Base-by-base conservation (phyloP, 1,139 yeast species). In the Blastobotrys petasosporus region DNA sequence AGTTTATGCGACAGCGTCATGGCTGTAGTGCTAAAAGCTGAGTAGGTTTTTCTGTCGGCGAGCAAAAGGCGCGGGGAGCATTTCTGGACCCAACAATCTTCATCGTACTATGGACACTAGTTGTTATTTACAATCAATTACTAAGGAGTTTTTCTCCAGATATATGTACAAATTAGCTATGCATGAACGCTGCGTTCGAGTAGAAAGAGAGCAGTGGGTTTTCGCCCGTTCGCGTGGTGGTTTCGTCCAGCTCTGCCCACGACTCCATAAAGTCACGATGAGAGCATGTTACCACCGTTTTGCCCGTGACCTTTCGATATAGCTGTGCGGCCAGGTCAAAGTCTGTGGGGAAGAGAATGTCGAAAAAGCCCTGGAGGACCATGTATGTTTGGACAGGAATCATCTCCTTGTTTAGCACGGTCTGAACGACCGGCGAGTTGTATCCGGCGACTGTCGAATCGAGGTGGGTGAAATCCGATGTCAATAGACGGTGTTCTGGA, bases 141-240 rank as follows among this genome's bases (percentile, higher is more conserved):
- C n/a, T n/a, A n/a, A n/a, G n/a, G n/a, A n/a, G n/a, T n/a, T n/a
- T n/a, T n/a, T n/a, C n/a, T n/a, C n/a, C n/a, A 12, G 13, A 9
- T 30, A 32, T 28, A 32, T n/a, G 10, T 8, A 33, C 16, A 16
- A 2, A 6, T 44, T 50, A 73, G 51, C 77, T 75, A 46, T 75
- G 75, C 74, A 85, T 70, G 57, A 85, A 85, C 31, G 86, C 80
- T 3, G 87, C 95, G 60, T 86, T 86, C 41, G 75, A 71, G 62
- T 86, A 86, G 52, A 85, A 77, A 47, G 83, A 84, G 50, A 86
- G 63, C 90, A 86, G 79, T n/a, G 95, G 95, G 56, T 85, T 85
- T 55, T 85, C 95, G 0, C 95, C 95, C 33, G 77, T 75, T 55
- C 75, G 77, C 1, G 94, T 83, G 4, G 79, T 75, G 3, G 95